phyloP scores from a whole-genome alignment of 306 rosid species.

The Lupinus albus region DNA sequence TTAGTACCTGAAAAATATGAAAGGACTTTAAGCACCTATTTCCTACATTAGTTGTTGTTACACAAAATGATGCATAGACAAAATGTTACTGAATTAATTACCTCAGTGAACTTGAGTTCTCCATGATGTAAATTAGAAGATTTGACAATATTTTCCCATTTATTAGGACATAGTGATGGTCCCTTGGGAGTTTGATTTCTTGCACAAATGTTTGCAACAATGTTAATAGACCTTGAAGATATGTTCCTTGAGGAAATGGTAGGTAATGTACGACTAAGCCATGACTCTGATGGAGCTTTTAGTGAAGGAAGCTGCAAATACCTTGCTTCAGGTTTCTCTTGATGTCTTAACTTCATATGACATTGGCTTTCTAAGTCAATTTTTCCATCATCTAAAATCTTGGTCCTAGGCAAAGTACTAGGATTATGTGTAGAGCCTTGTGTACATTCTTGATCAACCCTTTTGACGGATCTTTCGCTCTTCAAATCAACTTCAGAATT shows the following conservation, averaged over 20 bases:
- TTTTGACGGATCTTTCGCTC: conserved; percentile 33
- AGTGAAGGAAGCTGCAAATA: conserved; percentile 57
- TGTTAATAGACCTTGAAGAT: conserved; percentile 48
- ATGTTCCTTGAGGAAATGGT: conserved; percentile 55
- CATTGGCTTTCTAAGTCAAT: conserved; percentile 48
- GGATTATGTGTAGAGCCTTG: conserved; percentile 24
- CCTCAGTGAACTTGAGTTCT: conserved; percentile 63
- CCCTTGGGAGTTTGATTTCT: conserved; percentile 35
- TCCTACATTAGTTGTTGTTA: conserved; percentile 13
- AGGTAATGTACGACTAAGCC: conserved; percentile 82
- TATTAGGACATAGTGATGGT: conserved; percentile 46
- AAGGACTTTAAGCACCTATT: conserved; percentile 28
- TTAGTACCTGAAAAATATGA: conserved; percentile 58
- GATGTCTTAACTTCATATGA: conserved; percentile 27
- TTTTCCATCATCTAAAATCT: conserved; percentile 25
- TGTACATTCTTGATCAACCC: conserved; percentile 31
- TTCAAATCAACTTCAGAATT: conserved; percentile 31
- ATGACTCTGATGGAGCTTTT: conserved; percentile 91
- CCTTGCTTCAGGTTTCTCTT: conserved; percentile 33
- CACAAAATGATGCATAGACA: conserved; percentile 30
- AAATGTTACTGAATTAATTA: conserved; percentile 47
- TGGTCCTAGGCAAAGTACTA: conserved; percentile 31
- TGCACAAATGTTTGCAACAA: conserved; percentile 37
- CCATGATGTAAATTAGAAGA: conserved; percentile 51
- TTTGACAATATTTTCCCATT: conserved; percentile 62